Conservation (phyloP, 1,139 yeast genomes). For the Taphrina pruni region DNA sequence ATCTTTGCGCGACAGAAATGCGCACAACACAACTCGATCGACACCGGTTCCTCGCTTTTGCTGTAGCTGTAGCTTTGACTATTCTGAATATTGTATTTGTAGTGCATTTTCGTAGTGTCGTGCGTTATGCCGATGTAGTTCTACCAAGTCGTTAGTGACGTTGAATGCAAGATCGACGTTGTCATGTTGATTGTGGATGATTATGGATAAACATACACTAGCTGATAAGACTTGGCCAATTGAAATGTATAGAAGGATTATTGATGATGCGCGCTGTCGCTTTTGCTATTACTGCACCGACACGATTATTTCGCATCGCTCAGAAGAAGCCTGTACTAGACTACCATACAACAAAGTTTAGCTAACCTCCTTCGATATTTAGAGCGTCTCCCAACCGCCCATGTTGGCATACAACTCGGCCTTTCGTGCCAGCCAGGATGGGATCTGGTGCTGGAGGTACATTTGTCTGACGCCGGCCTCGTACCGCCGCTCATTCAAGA, state of each 20-base stretch:
- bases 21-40: no score
- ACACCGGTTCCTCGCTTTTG: no score
- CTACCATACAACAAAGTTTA: neutral
- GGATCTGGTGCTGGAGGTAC: conserved; percentile 81
- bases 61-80: neutral
- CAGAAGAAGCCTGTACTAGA: neutral
- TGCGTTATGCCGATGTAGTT: no score
- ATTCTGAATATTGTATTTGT: neutral
- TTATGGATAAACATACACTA: no score
- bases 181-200: no score
- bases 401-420: conserved; percentile 30
- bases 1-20: no score
- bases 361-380: neutral
- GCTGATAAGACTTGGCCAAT: no score
- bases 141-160: no score
- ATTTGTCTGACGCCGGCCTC: conserved; percentile 68
- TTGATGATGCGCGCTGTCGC: neutral
- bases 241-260: neutral
- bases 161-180: no score
- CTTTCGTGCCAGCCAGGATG: conserved; percentile 76
- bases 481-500: conserved; percentile 67
- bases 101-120: neutral
- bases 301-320: no score
- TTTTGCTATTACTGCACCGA: neutral
- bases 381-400: conserved; percentile 40